A percentile compares a stretch with the other conserved stretches of the same genome.
These are phyloP conservation scores for Cucurbita argyrosperma DNA, from an alignment of 306 rosid genomes.

Conservation along the genomic window DNA sequence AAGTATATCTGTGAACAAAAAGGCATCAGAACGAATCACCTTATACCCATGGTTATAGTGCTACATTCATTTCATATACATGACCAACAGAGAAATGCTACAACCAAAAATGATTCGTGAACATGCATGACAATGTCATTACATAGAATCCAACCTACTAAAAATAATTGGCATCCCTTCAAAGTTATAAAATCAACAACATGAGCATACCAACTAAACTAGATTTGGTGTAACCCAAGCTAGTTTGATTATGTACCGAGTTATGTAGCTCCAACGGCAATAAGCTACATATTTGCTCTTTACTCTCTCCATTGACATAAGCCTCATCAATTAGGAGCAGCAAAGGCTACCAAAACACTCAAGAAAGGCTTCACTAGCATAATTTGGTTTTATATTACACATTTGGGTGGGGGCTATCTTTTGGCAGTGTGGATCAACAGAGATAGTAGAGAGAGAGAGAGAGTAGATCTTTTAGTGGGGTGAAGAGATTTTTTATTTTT, in stretches of 20 bases:
- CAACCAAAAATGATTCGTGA: background rate
- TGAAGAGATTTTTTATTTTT: too few species aligned
- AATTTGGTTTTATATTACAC: background rate
- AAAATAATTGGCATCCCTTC: background rate
- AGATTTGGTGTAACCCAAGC: background rate
- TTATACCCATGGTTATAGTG: background rate
- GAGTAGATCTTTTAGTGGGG: too few species aligned
- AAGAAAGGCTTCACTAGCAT: background rate
- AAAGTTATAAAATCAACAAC: background rate
- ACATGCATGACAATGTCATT: background rate
- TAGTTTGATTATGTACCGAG: background rate
- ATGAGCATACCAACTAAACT: background rate
- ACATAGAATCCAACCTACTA: background rate
- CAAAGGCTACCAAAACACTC: background rate
- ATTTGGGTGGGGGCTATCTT: too few species aligned
- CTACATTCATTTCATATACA: background rate
- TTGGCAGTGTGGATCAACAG: background rate
- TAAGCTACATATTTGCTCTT: background rate
- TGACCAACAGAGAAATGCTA: background rate
- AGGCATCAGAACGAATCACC: background rate
- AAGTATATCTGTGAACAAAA: conserved; percentile 48
- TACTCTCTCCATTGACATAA: background rate
- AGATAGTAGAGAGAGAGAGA: background rate
- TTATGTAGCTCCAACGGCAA: background rate
- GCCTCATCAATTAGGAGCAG: background rate